Conservation (phyloP, 192 early-diverging fungal species). For the Backusella luteola region DNA sequence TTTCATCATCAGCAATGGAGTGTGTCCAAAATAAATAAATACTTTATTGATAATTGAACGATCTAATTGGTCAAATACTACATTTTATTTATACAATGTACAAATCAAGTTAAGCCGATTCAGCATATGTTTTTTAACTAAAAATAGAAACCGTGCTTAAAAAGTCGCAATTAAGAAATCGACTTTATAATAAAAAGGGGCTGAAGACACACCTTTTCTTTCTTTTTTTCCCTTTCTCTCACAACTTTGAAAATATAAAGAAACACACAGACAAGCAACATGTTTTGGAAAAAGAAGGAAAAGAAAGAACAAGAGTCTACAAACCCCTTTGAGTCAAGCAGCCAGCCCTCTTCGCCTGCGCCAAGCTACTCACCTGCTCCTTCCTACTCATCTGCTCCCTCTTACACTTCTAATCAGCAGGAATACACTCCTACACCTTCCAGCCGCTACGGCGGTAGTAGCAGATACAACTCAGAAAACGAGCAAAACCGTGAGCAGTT, state of each 20-base stretch:
- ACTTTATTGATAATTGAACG: no score
- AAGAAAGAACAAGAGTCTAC: constrained; percentile 19
- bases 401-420: constrained; percentile 9
- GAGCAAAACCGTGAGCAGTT: constrained; percentile 7
- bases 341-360: constrained; percentile 13
- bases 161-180: not conserved
- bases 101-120: not conserved
- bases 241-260: not conserved
- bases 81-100: not conserved
- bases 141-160: not conserved
- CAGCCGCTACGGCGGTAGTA: constrained; percentile 8
- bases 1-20: no score
- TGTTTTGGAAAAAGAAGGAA: constrained; percentile 37
- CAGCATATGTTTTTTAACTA: not conserved
- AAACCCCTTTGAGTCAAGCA: constrained; percentile 31
- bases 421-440: not conserved
- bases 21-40: no score
- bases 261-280: not conserved
- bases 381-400: not conserved
- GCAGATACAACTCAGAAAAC: constrained; percentile 8
- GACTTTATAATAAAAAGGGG: not conserved
- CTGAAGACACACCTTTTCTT: not conserved
- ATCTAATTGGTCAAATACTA: not conserved
- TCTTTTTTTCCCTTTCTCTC: not conserved
- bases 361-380: constrained; percentile 12